Evolutionary conservation across 1,284 basidiomycete genomes (phyloP).

Genomic region (Ustilago trichophora): DNA sequence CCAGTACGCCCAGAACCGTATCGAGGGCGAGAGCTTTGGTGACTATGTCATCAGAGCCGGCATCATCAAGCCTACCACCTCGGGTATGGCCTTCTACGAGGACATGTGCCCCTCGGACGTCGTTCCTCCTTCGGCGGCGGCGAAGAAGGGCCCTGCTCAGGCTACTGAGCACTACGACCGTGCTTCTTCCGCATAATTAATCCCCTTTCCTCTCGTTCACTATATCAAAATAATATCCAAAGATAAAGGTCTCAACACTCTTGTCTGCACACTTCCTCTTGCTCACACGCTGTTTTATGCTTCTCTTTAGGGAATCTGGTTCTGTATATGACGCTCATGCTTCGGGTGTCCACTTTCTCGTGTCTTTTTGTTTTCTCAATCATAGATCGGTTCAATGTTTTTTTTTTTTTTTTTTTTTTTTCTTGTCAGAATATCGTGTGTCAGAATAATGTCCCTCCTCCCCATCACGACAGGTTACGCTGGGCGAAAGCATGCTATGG

Average conservation of each 20-base stretch:
- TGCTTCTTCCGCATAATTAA: constrained; percentile 24
- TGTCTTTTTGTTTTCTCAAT: constrained; percentile 1
- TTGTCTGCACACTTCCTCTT: not conserved
- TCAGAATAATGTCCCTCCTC: no score
- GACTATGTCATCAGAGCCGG: constrained; percentile 81
- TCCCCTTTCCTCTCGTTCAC: not conserved
- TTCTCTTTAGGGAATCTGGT: not conserved
- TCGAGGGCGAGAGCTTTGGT: constrained; percentile 91
- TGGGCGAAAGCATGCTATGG: no score
- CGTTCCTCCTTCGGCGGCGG: constrained; percentile 32
- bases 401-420: not conserved
- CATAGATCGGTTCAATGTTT: constrained; percentile 6
- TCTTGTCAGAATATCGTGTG: no score
- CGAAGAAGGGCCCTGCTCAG: constrained; percentile 44
- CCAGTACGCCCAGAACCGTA: constrained; percentile 85
- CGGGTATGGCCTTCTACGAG: constrained; percentile 60
- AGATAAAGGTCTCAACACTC: constrained; percentile 8
- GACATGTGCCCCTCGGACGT: constrained; percentile 51
- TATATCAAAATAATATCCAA: not conserved
- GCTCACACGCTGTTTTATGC: constrained; percentile 1
- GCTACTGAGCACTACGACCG: constrained; percentile 49
- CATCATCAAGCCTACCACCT: constrained; percentile 60
- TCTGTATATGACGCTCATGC: constrained; percentile 5
- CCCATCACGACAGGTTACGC: no score
- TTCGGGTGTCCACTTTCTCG: no score